Evolutionary conservation across 1,139 yeast species (phyloP).

Genomic region (Scheffersomyces quercinus): DNA sequence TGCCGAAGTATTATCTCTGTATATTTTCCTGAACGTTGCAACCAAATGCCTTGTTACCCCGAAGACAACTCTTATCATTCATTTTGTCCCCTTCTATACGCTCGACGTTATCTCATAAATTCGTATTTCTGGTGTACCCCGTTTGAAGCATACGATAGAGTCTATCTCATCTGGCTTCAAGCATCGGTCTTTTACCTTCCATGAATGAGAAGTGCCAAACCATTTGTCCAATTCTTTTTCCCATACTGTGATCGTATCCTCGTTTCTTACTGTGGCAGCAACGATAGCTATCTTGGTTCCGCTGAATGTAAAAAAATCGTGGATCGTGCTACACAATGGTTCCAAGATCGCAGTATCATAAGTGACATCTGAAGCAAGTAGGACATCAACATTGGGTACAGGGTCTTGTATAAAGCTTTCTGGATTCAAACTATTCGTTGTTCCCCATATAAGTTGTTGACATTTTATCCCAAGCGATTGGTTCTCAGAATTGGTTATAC

Average conservation of each 20-base stretch:
- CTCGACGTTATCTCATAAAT: conserved; percentile 28
- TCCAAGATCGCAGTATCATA: conserved; percentile 70
- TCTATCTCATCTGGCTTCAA: conserved; percentile 19
- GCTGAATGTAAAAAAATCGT: conserved; percentile 29
- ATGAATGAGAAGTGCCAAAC: conserved; percentile 22
- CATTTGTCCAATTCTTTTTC: conserved; percentile 37
- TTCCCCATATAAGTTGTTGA: conserved; percentile 61
- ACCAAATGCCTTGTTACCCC: too few relatives aligned
- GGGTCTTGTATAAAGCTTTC: conserved; percentile 30
- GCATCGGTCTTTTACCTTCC: conserved; percentile 22
- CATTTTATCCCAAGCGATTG: conserved; percentile 11
- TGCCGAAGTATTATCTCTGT: too few relatives aligned
- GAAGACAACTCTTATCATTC: neutral
- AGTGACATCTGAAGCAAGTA: conserved; percentile 85
- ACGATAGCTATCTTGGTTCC: conserved; percentile 44
- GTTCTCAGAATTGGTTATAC: conserved; percentile 11
- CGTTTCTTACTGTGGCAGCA: conserved; percentile 75
- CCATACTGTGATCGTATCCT: conserved; percentile 56
- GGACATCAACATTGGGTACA: conserved; percentile 36
- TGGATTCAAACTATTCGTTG: conserved; percentile 27
- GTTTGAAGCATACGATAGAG: conserved; percentile 28
- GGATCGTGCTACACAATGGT: conserved; percentile 51
- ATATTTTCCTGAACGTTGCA: too few relatives aligned
- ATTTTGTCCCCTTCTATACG: neutral
- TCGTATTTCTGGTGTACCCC: conserved; percentile 45